These are phyloP conservation scores for Candida endomychidarum DNA, from an alignment of 805 yeast genomes.

Conservation along the genomic window DNA sequence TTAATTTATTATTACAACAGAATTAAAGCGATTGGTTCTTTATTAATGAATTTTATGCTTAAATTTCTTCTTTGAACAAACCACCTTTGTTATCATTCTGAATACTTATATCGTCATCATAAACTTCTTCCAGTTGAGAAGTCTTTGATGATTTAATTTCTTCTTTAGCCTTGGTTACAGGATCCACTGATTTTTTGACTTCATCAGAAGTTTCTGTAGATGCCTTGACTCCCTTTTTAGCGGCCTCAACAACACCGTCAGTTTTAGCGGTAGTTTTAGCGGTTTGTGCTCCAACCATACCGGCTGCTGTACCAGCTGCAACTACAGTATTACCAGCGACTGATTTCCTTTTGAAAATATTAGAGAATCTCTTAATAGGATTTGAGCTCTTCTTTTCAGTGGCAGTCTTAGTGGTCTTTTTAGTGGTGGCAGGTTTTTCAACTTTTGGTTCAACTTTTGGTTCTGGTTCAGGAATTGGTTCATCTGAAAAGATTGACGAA, in stretches of 20 bases:
- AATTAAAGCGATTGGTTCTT: neutral
- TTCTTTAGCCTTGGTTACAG: conserved; percentile 5
- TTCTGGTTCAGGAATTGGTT: conserved; percentile 12
- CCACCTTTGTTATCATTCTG: conserved; percentile 34
- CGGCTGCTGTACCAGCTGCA: conserved; percentile 10
- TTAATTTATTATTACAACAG: conserved; percentile 3
- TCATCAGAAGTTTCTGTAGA: neutral
- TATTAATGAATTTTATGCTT: too few species aligned
- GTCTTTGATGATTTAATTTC: conserved; percentile 13
- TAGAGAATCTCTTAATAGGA: conserved; percentile 15
- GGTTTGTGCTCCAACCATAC: conserved; percentile 8
- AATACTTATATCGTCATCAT: conserved; percentile 30
- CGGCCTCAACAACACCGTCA: conserved; percentile 2
- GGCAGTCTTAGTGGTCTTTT: neutral
- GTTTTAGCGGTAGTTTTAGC: conserved; percentile 4
- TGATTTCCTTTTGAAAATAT: conserved; percentile 14
- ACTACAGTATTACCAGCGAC: conserved; percentile 8
- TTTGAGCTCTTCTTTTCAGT: conserved; percentile 10
- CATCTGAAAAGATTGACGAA: conserved; percentile 36
- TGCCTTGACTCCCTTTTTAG: conserved; percentile 7
- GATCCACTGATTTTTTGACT: neutral
- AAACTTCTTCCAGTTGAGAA: conserved; percentile 15
- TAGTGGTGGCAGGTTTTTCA: conserved; percentile 3
- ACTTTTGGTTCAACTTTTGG: conserved; percentile 5
- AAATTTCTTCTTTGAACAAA: conserved; percentile 43